Evolutionary conservation across 2,329 filamentous ascomycete species (phyloP).

Genomic region (Cercospora sp.): DNA sequence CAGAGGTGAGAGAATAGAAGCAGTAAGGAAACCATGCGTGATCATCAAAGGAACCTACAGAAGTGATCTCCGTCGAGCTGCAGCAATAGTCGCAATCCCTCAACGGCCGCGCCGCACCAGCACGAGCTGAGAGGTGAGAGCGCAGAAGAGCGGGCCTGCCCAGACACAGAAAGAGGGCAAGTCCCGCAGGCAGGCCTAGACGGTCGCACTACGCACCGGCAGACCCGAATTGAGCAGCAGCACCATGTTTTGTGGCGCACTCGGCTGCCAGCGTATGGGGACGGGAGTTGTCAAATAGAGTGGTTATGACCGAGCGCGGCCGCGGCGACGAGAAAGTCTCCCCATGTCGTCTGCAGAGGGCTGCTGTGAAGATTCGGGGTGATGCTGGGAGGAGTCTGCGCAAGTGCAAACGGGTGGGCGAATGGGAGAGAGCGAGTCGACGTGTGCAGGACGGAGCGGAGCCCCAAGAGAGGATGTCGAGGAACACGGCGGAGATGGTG

Average conservation of each 20-base stretch:
- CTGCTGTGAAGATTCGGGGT: not conserved
- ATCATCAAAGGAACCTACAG: not conserved
- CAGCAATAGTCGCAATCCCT: not conserved
- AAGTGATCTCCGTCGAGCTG: not conserved
- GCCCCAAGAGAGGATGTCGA: not conserved
- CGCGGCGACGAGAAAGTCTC: not conserved
- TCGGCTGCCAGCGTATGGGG: not conserved
- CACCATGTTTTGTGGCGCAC: not conserved
- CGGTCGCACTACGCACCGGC: not conserved
- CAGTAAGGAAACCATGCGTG: not conserved
- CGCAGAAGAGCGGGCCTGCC: not conserved
- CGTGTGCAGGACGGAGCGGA: not conserved
- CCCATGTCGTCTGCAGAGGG: not conserved
- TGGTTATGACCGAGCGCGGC: not conserved
- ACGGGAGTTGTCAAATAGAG: not conserved
- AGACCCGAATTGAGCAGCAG: not conserved
- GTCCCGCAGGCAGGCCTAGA: not conserved
- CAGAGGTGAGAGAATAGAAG: not conserved
- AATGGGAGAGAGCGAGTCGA: conserved; percentile 1
- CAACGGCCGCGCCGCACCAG: not conserved
- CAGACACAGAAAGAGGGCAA: not conserved
- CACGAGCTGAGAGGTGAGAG: not conserved
- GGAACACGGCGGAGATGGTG: not conserved
- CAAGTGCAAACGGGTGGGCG: not conserved
- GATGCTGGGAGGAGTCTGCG: not conserved